phyloP scores from a whole-genome alignment of 768 basidiomycete species.

The Boletus huronensis region DNA sequence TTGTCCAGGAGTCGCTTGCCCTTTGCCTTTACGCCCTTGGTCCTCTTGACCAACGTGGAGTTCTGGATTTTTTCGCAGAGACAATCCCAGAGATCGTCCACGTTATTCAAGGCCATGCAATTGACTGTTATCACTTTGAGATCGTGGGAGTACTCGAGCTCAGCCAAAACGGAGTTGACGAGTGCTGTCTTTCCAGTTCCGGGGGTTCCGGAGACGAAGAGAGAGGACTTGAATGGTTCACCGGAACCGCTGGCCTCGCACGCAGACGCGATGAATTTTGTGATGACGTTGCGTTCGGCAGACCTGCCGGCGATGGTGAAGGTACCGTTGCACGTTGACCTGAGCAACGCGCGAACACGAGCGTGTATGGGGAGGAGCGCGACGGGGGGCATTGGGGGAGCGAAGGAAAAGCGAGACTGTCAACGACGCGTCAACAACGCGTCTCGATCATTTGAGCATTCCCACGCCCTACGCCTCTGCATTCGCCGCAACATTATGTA shows the following conservation, averaged over 20 bases:
- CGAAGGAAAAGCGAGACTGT: constrained; percentile 38
- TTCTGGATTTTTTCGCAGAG: constrained; percentile 53
- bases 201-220: constrained; percentile 91
- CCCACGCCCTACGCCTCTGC: constrained; percentile 12
- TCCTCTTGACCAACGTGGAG: constrained; percentile 34
- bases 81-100: constrained; percentile 70
- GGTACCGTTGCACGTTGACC: constrained; percentile 60
- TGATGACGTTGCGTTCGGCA: constrained; percentile 55
- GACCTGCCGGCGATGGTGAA: constrained; percentile 65
- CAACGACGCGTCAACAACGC: constrained; percentile 31
- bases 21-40: constrained; percentile 41
- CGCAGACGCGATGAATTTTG: constrained; percentile 58
- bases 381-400: constrained; percentile 56
- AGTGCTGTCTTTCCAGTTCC: constrained; percentile 92
- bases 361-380: constrained; percentile 44
- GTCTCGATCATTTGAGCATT: constrained; percentile 17
- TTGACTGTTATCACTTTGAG: constrained; percentile 60
- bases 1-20: constrained; percentile 47
- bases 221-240: constrained; percentile 37
- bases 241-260: constrained; percentile 27
- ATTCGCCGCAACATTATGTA: too few species aligned
- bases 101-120: constrained; percentile 71
- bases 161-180: constrained; percentile 60
- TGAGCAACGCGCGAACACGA: constrained; percentile 69
- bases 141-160: constrained; percentile 36